A percentile compares a stretch with the other conserved stretches of the same genome.
Conservation (phyloP, 1,284 basidiomycete species). For the Mycosarcoma mackinlayi region DNA sequence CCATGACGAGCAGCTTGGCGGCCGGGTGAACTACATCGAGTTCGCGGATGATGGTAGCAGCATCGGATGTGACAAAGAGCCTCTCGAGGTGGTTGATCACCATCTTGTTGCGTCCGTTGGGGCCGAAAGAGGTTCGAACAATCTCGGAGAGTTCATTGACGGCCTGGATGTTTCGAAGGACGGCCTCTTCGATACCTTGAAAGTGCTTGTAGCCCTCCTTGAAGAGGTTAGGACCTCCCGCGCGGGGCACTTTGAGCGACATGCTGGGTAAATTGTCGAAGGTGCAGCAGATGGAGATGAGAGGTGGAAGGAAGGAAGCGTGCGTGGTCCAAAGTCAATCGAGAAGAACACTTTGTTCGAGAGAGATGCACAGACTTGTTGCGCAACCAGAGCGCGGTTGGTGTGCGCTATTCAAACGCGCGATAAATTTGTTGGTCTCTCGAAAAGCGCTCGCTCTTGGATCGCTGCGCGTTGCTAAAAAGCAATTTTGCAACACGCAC, state of each 20-base stretch:
- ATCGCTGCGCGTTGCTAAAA: not conserved
- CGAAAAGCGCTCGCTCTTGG: too few relatives aligned
- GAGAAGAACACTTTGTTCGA: conserved; percentile 8
- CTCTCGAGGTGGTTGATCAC: conserved; percentile 80
- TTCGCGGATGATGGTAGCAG: conserved; percentile 97
- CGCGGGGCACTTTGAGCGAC: conserved; percentile 93
- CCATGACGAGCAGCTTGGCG: conserved; percentile 96
- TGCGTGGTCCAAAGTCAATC: not conserved
- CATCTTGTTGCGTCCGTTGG: conserved; percentile 76
- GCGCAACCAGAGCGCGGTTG: conserved; percentile 2
- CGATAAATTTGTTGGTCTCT: conserved; percentile 14
- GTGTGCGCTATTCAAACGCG: conserved; percentile 9
- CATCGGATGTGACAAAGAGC: conserved; percentile 97
- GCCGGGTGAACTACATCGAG: conserved; percentile 98
- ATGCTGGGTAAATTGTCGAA: conserved; percentile 70
- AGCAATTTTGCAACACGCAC: not conserved
- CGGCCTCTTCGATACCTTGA: conserved; percentile 90
- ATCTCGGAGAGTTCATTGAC: conserved; percentile 93
- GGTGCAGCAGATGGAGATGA: not conserved
- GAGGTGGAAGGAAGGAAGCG: conserved; percentile 2
- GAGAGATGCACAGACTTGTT: too few relatives aligned
- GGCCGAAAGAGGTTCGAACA: conserved; percentile 94
- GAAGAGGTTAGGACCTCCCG: conserved; percentile 88
- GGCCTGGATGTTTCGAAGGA: conserved; percentile 87
- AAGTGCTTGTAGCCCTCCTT: conserved; percentile 79